phyloP scores from a whole-genome alignment of 768 basidiomycete genomes.

The Albatrellus ellisii region DNA sequence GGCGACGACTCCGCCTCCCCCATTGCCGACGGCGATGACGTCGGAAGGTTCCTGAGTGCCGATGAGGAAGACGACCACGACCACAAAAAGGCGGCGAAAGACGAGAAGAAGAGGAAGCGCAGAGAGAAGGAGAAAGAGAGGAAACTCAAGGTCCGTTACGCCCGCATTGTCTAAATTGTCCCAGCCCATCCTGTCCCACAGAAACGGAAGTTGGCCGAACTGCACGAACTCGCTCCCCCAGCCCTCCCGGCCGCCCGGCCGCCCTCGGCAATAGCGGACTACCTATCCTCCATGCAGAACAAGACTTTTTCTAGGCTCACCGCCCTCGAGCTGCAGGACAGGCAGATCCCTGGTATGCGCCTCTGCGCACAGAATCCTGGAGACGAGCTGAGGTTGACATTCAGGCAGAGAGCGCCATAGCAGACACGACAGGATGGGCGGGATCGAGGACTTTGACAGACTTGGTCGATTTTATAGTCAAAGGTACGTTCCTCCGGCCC shows the following conservation, averaged over 20 bases:
- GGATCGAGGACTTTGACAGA: conserved; percentile 58
- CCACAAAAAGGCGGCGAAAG: conserved; percentile 14
- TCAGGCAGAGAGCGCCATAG: conserved; percentile 56
- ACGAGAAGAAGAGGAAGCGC: conserved; percentile 57
- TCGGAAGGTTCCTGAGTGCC: conserved; percentile 29
- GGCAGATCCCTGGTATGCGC: conserved; percentile 60
- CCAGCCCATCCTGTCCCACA: conserved; percentile 19
- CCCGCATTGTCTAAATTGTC: not conserved
- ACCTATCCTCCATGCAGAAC: conserved; percentile 51
- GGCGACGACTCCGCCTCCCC: conserved; percentile 22
- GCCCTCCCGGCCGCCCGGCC: conserved; percentile 43
- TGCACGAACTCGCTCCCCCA: conserved; percentile 22
- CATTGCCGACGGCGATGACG: conserved; percentile 20
- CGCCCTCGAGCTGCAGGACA: conserved; percentile 67
- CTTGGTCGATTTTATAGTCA: conserved; percentile 62
- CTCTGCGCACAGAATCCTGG: conserved; percentile 4
- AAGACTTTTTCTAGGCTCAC: conserved; percentile 60
- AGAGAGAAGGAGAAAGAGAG: conserved; percentile 64
- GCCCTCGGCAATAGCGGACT: conserved; percentile 43
- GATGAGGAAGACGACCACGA: conserved; percentile 27
- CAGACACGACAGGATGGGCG: conserved; percentile 65
- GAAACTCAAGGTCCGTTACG: conserved; percentile 40
- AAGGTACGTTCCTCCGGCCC: conserved; percentile 33
- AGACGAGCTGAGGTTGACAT: conserved; percentile 33
- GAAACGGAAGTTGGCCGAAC: conserved; percentile 54